Evolutionary conservation across 1,139 yeast genomes (phyloP).

Genomic region (Schizosaccharomyces versatilis): DNA sequence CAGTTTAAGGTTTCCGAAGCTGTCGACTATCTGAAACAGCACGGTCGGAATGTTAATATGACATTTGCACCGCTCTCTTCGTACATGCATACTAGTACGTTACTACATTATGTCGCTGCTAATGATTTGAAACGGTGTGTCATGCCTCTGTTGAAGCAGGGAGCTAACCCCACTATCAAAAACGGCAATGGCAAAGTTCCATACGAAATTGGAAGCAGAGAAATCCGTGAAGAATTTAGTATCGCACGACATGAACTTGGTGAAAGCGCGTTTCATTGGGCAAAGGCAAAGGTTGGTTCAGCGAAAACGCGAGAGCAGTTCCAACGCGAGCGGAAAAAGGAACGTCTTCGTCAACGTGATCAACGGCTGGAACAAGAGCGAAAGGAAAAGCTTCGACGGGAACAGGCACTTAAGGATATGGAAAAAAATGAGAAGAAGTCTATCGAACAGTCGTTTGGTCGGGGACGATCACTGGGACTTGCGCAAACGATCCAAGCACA

Average conservation of each 20-base stretch:
- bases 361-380: conserved; percentile 19
- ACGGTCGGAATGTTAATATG: conserved; percentile 32
- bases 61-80: conserved; percentile 32
- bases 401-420: conserved; percentile 16
- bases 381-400: conserved; percentile 10
- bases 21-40: conserved; percentile 36
- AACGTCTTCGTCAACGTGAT: conserved; percentile 22
- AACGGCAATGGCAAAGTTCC: conserved; percentile 44
- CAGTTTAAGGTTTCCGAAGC: conserved; percentile 64
- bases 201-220: conserved; percentile 30
- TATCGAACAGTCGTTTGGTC: conserved; percentile 13
- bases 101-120: conserved; percentile 58
- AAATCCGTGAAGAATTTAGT: conserved; percentile 37
- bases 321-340: conserved; percentile 21
- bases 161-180: conserved; percentile 43
- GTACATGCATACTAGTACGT: conserved; percentile 41
- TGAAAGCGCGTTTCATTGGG: conserved; percentile 51
- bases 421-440: conserved; percentile 16
- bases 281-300: conserved; percentile 38
- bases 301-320: conserved; percentile 45
- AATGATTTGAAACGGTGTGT: conserved; percentile 49
- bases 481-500: conserved; percentile 14
- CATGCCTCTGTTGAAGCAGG: conserved; percentile 38
- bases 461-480: conserved; percentile 15
- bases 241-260: conserved; percentile 47